These are phyloP conservation scores for Fusarium fujikuroi DNA, from an alignment of 2,329 filamentous ascomycete species.

Conservation along the genomic window DNA sequence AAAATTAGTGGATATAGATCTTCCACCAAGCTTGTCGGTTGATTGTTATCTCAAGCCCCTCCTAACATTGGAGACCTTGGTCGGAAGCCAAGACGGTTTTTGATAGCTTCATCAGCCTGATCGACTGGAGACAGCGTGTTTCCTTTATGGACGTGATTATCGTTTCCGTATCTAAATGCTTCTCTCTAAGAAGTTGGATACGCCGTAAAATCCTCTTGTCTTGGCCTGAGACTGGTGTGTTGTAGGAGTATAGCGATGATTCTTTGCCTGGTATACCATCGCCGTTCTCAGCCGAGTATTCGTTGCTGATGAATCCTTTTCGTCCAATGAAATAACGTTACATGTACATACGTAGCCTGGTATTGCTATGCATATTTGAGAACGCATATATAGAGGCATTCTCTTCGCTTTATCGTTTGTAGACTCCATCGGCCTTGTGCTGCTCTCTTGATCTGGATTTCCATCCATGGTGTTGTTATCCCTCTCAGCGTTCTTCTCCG, in stretches of 20 bases:
- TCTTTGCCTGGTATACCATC: not conserved
- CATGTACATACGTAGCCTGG: not conserved
- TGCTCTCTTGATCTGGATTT: not conserved
- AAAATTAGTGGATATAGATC: not conserved
- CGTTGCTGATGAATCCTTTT: not conserved
- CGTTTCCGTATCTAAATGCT: not conserved
- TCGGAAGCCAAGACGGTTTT: not conserved
- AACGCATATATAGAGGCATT: not conserved
- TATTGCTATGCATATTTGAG: not conserved
- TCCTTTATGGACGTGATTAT: not conserved
- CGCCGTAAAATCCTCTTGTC: not conserved
- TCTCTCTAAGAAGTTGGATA: not conserved
- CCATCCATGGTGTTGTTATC: not conserved
- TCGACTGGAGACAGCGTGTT: too few species aligned
- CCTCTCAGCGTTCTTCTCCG: not conserved
- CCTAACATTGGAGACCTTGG: not conserved
- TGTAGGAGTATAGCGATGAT: not conserved
- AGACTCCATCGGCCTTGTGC: not conserved
- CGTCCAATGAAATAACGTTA: not conserved
- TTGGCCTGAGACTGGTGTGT: not conserved
- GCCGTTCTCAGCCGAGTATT: accelerated
- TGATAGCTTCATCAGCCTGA: not conserved
- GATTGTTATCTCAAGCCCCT: not conserved
- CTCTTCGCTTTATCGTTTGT: not conserved
- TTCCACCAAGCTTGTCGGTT: not conserved